Conservation (phyloP, 495 filamentous ascomycete genomes). For the Penicillium cosmopolitanum region DNA sequence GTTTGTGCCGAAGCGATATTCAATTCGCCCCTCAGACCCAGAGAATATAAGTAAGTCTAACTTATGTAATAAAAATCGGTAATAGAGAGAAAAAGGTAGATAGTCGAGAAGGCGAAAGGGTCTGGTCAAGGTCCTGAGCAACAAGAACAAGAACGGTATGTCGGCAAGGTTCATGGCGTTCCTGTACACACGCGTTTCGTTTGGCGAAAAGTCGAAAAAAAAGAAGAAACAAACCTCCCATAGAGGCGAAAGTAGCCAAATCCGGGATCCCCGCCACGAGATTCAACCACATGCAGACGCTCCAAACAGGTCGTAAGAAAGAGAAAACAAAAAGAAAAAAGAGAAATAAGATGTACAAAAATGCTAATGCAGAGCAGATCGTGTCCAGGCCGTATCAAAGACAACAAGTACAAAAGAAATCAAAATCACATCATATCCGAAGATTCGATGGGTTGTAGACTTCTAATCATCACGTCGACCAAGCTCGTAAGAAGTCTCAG, state of each 20-base stretch:
- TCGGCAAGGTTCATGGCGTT: constrained; percentile 5
- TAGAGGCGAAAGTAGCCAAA: constrained; percentile 26
- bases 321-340: constrained; percentile 7
- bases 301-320: constrained; percentile 24
- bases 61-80: constrained; percentile 18
- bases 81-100: constrained; percentile 13
- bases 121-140: constrained; percentile 3
- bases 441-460: constrained; percentile 1
- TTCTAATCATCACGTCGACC: constrained; percentile 44
- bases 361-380: constrained; percentile 33
- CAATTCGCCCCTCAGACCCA: neutral
- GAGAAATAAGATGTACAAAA: constrained; percentile 30
- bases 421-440: constrained; percentile 7
- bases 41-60: constrained; percentile 28
- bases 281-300: constrained; percentile 37
- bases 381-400: constrained; percentile 32
- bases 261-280: constrained; percentile 29
- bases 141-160: neutral
- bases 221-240: constrained; percentile 14
- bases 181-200: neutral
- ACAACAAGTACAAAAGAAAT: constrained; percentile 27
- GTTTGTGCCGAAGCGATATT: neutral
- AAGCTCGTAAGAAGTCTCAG: constrained; percentile 49
- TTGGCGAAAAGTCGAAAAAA: too few species aligned
- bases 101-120: constrained; percentile 6